Evolutionary conservation across 768 basidiomycete species (phyloP).

Genomic region (Sporobolomyces pararoseus): DNA sequence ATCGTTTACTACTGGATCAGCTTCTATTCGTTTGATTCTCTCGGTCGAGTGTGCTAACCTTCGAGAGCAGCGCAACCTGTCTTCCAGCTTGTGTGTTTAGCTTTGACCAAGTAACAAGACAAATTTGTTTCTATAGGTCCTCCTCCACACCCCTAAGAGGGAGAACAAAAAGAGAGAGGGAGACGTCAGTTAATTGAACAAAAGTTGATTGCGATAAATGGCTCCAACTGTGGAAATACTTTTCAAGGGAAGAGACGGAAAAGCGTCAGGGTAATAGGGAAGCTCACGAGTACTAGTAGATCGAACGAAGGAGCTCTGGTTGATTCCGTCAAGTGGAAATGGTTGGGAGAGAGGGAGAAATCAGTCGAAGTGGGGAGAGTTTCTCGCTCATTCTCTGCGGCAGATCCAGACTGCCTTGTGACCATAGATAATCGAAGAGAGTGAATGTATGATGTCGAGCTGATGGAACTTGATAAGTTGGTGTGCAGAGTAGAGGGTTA

Average conservation of each 20-base stretch:
- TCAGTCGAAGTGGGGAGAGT: too few species aligned
- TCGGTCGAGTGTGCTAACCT: slow-evolving; percentile 53
- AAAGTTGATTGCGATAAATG: not conserved
- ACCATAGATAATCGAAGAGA: too few species aligned
- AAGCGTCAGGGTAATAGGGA: too few species aligned
- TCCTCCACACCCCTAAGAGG: slow-evolving; percentile 67
- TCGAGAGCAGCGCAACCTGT: slow-evolving; percentile 80
- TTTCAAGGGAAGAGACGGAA: not conserved
- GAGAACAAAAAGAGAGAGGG: not conserved
- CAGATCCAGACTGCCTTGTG: too few species aligned
- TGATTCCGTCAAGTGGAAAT: not conserved
- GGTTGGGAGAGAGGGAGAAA: too few species aligned
- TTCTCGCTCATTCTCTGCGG: too few species aligned
- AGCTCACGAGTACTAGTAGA: not conserved
- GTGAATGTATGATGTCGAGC: too few species aligned
- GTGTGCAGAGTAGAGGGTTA: too few species aligned
- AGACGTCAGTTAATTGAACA: not conserved
- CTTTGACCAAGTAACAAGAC: slow-evolving; percentile 84
- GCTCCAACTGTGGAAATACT: not conserved
- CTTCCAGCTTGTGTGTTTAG: slow-evolving; percentile 62
- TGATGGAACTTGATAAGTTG: too few species aligned
- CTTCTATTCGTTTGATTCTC: not conserved
- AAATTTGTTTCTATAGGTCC: slow-evolving; percentile 86
- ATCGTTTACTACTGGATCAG: not conserved
- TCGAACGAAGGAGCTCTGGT: not conserved